phyloP scores from a whole-genome alignment of 2,329 filamentous ascomycete species.

The Akanthomyces dipterigenus region DNA sequence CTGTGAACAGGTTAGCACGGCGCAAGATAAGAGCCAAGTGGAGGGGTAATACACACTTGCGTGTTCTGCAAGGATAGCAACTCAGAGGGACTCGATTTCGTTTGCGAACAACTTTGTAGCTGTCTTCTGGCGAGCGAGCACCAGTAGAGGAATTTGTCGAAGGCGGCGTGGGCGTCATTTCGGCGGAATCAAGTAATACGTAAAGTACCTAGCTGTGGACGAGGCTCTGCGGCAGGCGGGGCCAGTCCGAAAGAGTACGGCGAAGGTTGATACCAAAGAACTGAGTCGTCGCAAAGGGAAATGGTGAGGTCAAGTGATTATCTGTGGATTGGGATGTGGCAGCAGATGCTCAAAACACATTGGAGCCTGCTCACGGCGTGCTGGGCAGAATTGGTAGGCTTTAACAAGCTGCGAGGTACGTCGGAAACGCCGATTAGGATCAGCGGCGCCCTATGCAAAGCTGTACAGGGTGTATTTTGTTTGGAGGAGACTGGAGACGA shows the following conservation, averaged over 20 bases:
- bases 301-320: neutral
- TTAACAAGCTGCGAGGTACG: neutral
- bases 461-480: neutral
- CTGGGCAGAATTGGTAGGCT: neutral
- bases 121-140: slow-evolving; percentile 73
- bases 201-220: neutral
- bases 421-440: neutral
- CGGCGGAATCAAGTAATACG: neutral
- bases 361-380: neutral
- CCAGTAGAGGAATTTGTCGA: slow-evolving; percentile 73
- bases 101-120: slow-evolving; percentile 84
- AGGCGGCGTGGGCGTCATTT: slow-evolving; percentile 70
- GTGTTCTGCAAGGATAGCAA: slow-evolving; percentile 82
- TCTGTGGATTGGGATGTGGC: neutral
- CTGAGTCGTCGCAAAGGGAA: neutral
- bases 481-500: neutral
- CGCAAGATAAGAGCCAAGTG: neutral
- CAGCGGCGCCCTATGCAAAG: neutral
- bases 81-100: slow-evolving; percentile 87
- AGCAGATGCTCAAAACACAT: neutral
- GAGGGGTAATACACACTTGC: slow-evolving; percentile 59
- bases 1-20: slow-evolving; percentile 24
- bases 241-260: neutral
- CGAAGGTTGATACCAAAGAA: neutral
- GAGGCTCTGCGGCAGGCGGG: neutral